Evolutionary conservation across 768 basidiomycete genomes (phyloP).

Genomic region (Russula earlei): DNA sequence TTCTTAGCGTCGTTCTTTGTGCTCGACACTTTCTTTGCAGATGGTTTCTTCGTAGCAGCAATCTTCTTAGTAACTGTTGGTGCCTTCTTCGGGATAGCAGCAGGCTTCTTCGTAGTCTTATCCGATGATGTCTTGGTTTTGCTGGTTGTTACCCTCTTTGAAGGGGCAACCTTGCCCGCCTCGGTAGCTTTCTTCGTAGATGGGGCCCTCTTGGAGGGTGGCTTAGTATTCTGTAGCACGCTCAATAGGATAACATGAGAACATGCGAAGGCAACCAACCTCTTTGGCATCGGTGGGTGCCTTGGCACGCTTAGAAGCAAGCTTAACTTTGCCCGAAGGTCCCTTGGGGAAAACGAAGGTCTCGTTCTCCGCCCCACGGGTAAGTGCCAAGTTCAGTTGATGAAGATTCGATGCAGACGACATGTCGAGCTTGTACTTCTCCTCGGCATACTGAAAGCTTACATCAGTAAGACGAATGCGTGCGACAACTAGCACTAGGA

Average conservation of each 20-base stretch:
- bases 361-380: slow-evolving; percentile 40
- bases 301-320: slow-evolving; percentile 46
- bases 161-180: slow-evolving; percentile 23
- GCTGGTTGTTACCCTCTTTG: slow-evolving; percentile 29
- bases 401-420: slow-evolving; percentile 33
- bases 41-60: slow-evolving; percentile 29
- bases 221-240: slow-evolving; percentile 29
- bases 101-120: slow-evolving; percentile 28
- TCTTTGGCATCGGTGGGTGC: slow-evolving; percentile 42
- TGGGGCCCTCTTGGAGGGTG: slow-evolving; percentile 24
- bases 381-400: slow-evolving; percentile 48
- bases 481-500: too few species aligned
- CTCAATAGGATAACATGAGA: not conserved
- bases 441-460: slow-evolving; percentile 39
- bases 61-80: slow-evolving; percentile 27
- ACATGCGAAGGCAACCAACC: slow-evolving; percentile 29
- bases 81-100: slow-evolving; percentile 29
- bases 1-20: slow-evolving; percentile 29
- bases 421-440: slow-evolving; percentile 44
- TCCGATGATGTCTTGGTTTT: slow-evolving; percentile 25
- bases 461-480: not conserved
- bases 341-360: slow-evolving; percentile 53
- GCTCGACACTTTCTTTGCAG: slow-evolving; percentile 20
- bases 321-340: slow-evolving; percentile 65
- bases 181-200: slow-evolving; percentile 22